Evolutionary conservation across 345 rosid genomes (phyloP), one percentile per base, ranked within the genome.

Genomic region (Syzygium jambos): DNA sequence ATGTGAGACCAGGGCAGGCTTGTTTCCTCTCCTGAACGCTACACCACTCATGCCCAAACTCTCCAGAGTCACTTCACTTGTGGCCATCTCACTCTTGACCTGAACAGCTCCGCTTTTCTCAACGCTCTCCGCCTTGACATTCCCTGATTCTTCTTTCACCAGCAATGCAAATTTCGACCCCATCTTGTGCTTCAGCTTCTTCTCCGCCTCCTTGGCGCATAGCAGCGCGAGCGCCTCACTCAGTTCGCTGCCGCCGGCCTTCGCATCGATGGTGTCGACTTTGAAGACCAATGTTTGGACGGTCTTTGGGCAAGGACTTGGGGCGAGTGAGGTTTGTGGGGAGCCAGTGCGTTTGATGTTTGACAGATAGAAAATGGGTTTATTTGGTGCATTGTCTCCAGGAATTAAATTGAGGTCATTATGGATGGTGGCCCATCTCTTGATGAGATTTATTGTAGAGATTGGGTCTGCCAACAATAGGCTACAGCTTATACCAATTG

Each of bases 401-500:
- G 89, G 84, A 65, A 91, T 30, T 53, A 92, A 34, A 7, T 91
- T 86, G 17, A 84, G 51, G 11, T 61, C 59, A 80, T 84, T 90
- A 59, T 96, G 99, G 78, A 92, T 90, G 61, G 93, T 16, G 83
- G 92, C 90, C 98, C 98, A 95, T 89, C 68, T 92, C 85, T 87
- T 87, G 25, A 95, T 90, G 89, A 95, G 95, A 52, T 90, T 89
- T 19, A 90, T 91, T 86, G 52, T 86, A 51, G 93, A 61, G 51
- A 94, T 3, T 68, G 92, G 73, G 87, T 96, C 98, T 85, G 94
- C 95, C 83, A 97, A 56, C 65, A 97, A 86, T 77, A 97, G 87
- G 87, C 96, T 97, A 90, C 97, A 94, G 90, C 98, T 96, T 55
- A 96, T 89, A 86, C 98, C 99, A 87, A 97, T 84, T 8, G 98